Evolutionary conservation across 495 filamentous ascomycete species (phyloP).

Genomic region (Lasiosphaeriaceae sp.): DNA sequence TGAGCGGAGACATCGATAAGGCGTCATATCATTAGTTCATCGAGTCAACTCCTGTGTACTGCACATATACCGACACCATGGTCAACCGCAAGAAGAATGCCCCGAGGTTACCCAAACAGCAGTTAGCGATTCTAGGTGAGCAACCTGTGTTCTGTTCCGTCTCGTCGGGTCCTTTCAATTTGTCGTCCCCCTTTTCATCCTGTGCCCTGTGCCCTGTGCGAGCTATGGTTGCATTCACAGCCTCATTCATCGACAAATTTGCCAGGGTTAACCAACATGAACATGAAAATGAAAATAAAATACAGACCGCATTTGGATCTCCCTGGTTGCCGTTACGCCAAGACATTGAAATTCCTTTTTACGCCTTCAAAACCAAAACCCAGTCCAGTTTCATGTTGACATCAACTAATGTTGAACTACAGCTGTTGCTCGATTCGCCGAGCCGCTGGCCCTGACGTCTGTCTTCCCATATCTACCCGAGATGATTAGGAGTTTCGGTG

Average conservation of each 20-base stretch:
- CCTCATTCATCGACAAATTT: no score
- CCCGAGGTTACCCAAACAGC: slow-evolving; percentile 43
- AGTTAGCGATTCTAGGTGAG: slow-evolving; percentile 63
- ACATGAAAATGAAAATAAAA: no score
- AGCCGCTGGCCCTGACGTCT: slow-evolving; percentile 77
- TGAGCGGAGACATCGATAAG: not conserved
- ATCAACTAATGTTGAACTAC: slow-evolving; percentile 7
- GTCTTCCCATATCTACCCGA: slow-evolving; percentile 88
- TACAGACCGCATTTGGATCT: no score
- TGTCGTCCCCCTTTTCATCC: not conserved
- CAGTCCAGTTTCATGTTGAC: slow-evolving; percentile 19
- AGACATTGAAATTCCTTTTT: not conserved
- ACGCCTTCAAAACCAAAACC: not conserved
- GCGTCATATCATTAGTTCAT: not conserved
- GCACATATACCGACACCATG: slow-evolving; percentile 22
- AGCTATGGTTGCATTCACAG: no score
- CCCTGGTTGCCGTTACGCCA: no score
- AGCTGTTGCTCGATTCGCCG: slow-evolving; percentile 80
- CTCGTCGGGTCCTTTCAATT: no score
- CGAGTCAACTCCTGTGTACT: not conserved
- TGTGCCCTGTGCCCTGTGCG: not conserved
- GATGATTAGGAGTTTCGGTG: slow-evolving; percentile 76
- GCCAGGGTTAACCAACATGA: no score
- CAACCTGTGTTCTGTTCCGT: slow-evolving; percentile 12
- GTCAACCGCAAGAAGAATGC: slow-evolving; percentile 26